Evolutionary conservation across 2,329 filamentous ascomycete species (phyloP).

Genomic region (Dactylellina sp.): DNA sequence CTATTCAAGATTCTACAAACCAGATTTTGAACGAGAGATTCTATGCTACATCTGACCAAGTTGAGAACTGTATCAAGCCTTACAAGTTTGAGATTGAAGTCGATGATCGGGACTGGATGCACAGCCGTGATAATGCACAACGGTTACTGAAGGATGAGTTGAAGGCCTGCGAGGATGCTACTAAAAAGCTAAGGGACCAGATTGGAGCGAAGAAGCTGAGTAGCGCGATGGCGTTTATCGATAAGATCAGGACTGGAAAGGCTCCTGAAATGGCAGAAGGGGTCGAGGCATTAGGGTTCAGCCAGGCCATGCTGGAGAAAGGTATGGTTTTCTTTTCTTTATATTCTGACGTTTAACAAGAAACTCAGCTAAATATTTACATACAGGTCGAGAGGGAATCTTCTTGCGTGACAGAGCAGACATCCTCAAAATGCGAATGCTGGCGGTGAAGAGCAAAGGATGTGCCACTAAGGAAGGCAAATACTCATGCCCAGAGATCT

Average conservation of each 20-base stretch:
- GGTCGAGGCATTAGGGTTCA: slow-evolving; percentile 83
- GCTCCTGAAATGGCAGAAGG: slow-evolving; percentile 83
- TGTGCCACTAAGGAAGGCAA: slow-evolving; percentile 87
- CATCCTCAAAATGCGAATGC: slow-evolving; percentile 87
- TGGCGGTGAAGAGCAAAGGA: slow-evolving; percentile 89
- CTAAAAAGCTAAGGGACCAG: slow-evolving; percentile 78
- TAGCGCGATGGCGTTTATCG: slow-evolving; percentile 91
- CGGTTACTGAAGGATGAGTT: slow-evolving; percentile 88
- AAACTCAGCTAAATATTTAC: not conserved
- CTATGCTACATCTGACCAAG: slow-evolving; percentile 96
- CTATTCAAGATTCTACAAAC: slow-evolving; percentile 90
- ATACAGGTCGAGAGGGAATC: slow-evolving; percentile 84
- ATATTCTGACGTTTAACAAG: not conserved
- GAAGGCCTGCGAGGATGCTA: slow-evolving; percentile 81
- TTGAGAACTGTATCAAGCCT: slow-evolving; percentile 98
- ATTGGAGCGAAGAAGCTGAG: slow-evolving; percentile 87
- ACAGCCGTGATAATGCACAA: slow-evolving; percentile 84
- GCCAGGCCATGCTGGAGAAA: slow-evolving; percentile 82
- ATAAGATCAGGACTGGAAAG: slow-evolving; percentile 83
- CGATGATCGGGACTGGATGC: slow-evolving; percentile 86
- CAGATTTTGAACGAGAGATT: slow-evolving; percentile 93
- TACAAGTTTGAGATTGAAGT: slow-evolving; percentile 99
- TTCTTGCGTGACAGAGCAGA: slow-evolving; percentile 93
- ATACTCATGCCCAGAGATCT: slow-evolving; percentile 96
- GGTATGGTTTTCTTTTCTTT: slow-evolving; percentile 68